Percentiles rank a stretch among this genome's conserved stretches.
These are phyloP conservation scores for Suhomyces guaymorum DNA, from an alignment of 1,139 yeast species.

Conservation along the genomic window DNA sequence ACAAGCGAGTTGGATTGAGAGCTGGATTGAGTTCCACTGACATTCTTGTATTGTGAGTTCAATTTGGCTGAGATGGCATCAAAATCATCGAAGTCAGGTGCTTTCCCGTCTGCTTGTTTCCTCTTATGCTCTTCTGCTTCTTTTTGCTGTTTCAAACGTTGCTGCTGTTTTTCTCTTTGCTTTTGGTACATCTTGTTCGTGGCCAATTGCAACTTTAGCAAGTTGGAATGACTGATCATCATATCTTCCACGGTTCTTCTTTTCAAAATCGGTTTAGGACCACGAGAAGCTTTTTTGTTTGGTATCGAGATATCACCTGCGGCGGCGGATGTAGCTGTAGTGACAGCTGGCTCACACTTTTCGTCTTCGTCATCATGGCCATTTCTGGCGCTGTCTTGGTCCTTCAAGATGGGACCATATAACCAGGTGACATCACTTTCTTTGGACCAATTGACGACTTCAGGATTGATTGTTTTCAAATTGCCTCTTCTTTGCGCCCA, in stretches of 20 bases:
- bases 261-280: slow-evolving; percentile 76
- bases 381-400: too few relatives aligned
- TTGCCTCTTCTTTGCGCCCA: slow-evolving; percentile 79
- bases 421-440: slow-evolving; percentile 80
- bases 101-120: slow-evolving; percentile 17
- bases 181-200: slow-evolving; percentile 36
- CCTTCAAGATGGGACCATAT: slow-evolving; percentile 73
- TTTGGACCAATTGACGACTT: slow-evolving; percentile 74
- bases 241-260: slow-evolving; percentile 78
- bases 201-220: slow-evolving; percentile 49
- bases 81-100: slow-evolving; percentile 54
- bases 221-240: slow-evolving; percentile 60
- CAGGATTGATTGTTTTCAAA: slow-evolving; percentile 70
- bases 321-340: slow-evolving; percentile 44
- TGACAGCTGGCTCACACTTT: slow-evolving; percentile 20
- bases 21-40: slow-evolving; percentile 17
- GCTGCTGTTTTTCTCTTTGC: slow-evolving; percentile 27
- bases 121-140: slow-evolving; percentile 10
- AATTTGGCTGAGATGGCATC: slow-evolving; percentile 60
- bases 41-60: slow-evolving; percentile 53
- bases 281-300: slow-evolving; percentile 24
- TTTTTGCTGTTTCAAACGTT: slow-evolving; percentile 16
- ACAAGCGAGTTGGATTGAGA: slow-evolving; percentile 20
- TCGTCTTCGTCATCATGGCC: slow-evolving; percentile 26
- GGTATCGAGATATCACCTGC: slow-evolving; percentile 49